Base-by-base conservation (phyloP, 2,329 filamentous ascomycete genomes). In the Ceratocystis destructans region DNA sequence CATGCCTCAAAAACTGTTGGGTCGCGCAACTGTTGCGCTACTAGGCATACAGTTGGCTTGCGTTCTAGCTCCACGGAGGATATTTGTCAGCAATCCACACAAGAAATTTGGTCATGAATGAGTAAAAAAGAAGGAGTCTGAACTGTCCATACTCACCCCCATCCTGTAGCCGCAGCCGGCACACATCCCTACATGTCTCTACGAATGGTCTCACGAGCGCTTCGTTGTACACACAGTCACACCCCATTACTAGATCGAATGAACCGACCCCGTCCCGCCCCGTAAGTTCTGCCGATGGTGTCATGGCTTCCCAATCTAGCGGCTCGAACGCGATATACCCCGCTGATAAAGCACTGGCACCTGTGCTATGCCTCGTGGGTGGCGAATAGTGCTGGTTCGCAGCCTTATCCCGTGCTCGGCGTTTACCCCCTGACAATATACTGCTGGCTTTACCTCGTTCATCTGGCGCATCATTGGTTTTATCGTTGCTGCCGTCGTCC, bases 201-300 rank as follows among this genome's bases (percentile, higher is more conserved):
- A 94, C 88, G 62, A 97, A 83, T 0, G 92, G 90, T 55, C 83
- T 78, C 28, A 97, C 83, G 2, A 97, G 82, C 1, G 88, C 83
- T 70, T 96, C 89, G 75, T 97, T 99, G 79, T 95, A 99, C 70
- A 99, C 87, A 75, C 92, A 96, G 75, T 99, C 94, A 73, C 90
- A 96, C 3, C 91, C 90, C 45, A 97, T 74, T 10, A 97, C 79
- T 15, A 85, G 76, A 71, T 95, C 88, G 70, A 94, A 87, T 25
- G 33, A 62, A 15, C 28, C 45, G 20, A 57, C 45, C 1, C 59
- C 46, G n/a, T 12, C 22, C 44, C 33, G 17, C 25, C 59, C 65
- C 31, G 61, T 55, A 17, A 83, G 73, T 1, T 71, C 71, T 8
- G 73, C 69, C 28, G 77, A 81, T 8, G 86, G 79, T 61, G 80